Evolutionary conservation across 345 rosid genomes (phyloP), one percentile per base, ranked within the genome.

Genomic region (Arabidopsis arenosa): DNA sequence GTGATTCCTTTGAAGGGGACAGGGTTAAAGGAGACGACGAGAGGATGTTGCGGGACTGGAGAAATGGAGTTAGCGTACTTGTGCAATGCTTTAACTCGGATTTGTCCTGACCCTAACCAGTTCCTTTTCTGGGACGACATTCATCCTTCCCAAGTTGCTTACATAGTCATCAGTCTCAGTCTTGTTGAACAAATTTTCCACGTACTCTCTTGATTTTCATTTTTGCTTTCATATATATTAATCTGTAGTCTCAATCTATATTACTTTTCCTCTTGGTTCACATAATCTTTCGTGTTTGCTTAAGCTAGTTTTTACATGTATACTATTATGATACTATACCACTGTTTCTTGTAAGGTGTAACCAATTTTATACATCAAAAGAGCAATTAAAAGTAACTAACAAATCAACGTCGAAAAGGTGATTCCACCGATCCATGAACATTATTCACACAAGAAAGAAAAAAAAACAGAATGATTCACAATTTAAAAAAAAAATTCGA

Each of bases 11-110:
- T 17, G 26, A 70, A 62, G 0, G n/a, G 37, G 58, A 52, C 61
- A 87, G 91, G 85, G 13, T 66, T 83, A 59, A 76, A 74, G 66
- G 89, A 80, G 41, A 79, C 83, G 11, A 69, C 71, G 40, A 81
- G 28, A 72, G 87, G 87, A 55, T 85, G 90, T 67, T 90, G 89
- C 28, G 83, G 90, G 45, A 77, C 77, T 0, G 86, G 88, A 47
- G 33, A 41, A 5, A 21, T 77, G 11, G 90, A 86, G 73, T 60
- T 64, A 35, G 32, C 84, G 11, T 49, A 69, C 21, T 47, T 83
- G 79, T 88, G 90, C 32, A 83, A 82, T 66, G 48, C 52, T 43
- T 21, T 18, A 52, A 79, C 81, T 3, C 83, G 71, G 52, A 70
- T 56, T 4, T 85, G 90, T 45, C 43, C 10, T 1, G 58, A 68